Conservation (phyloP, 441 rosid genomes). For the Monsonia emarginata region DNA sequence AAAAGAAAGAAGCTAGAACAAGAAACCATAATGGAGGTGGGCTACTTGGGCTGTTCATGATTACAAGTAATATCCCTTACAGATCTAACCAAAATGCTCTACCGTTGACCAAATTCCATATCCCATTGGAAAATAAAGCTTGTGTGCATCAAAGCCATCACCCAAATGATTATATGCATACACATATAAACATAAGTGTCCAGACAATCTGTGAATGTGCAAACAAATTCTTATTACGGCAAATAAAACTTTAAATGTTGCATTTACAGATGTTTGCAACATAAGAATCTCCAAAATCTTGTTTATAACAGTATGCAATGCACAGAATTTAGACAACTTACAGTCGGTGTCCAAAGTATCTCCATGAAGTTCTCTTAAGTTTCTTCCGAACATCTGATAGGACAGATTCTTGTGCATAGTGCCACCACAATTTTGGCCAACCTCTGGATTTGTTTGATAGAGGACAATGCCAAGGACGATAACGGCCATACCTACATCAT, state of each 20-base stretch:
- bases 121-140: neutral
- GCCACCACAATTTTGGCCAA: conserved; percentile 88
- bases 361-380: conserved; percentile 81
- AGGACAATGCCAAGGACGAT: conserved; percentile 62
- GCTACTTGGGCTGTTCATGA: neutral
- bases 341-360: conserved; percentile 71
- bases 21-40: neutral
- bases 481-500: conserved; percentile 73
- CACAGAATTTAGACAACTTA: conserved; percentile 28
- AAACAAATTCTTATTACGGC: neutral
- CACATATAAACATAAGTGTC: neutral
- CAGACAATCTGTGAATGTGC: neutral
- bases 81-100: neutral
- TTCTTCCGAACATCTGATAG: conserved; percentile 63
- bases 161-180: neutral
- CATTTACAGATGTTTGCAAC: neutral
- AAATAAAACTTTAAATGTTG: neutral
- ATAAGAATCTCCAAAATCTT: neutral
- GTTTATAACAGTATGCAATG: neutral
- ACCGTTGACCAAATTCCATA: neutral
- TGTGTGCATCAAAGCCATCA: neutral
- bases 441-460: conserved; percentile 52
- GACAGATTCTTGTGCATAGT: conserved; percentile 71
- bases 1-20: neutral
- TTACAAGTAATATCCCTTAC: neutral